Evolutionary conservation across 2,329 filamentous ascomycete genomes (phyloP).

Genomic region (Fusarium cyanostomum): DNA sequence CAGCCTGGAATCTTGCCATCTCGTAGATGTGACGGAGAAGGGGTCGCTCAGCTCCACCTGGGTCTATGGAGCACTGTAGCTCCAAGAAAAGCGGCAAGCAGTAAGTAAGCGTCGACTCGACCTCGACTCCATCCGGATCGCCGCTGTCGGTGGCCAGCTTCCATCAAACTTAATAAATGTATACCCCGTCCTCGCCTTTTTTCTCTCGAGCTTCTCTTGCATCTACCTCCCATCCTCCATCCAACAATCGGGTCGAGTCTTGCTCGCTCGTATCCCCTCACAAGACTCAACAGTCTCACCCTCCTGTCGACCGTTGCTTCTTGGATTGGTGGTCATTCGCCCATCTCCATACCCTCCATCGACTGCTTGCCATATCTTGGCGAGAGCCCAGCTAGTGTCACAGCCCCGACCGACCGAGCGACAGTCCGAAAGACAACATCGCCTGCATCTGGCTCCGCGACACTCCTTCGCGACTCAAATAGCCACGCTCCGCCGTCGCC

Average conservation of each 20-base stretch:
- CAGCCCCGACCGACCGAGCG: constrained; percentile 43
- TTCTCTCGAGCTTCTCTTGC: neutral
- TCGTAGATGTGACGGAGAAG: constrained; percentile 6
- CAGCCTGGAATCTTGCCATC: neutral
- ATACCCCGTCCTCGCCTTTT: constrained; percentile 38
- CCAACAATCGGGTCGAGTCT: constrained; percentile 12
- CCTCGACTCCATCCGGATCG: constrained; percentile 30
- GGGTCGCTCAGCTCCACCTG: constrained; percentile 6
- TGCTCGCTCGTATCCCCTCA: constrained; percentile 11
- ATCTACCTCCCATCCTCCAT: constrained; percentile 15
- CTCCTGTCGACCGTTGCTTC: neutral
- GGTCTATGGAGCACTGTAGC: neutral
- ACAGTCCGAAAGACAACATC: constrained; percentile 34
- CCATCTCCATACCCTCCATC: constrained; percentile 16
- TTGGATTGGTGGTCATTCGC: constrained; percentile 21
- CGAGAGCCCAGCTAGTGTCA: constrained; percentile 32
- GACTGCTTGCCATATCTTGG: constrained; percentile 37
- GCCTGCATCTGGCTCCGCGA: constrained; percentile 20
- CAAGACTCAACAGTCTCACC: constrained; percentile 11
- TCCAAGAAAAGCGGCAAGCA: neutral
- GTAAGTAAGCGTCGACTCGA: constrained; percentile 4
- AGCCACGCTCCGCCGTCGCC: constrained; percentile 21
- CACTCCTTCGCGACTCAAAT: constrained; percentile 22
- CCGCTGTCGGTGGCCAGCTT: constrained; percentile 28
- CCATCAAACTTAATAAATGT: constrained; percentile 38